phyloP scores from a whole-genome alignment of 2,329 filamentous ascomycete species.

The Ambrosiella cleistominuta region DNA sequence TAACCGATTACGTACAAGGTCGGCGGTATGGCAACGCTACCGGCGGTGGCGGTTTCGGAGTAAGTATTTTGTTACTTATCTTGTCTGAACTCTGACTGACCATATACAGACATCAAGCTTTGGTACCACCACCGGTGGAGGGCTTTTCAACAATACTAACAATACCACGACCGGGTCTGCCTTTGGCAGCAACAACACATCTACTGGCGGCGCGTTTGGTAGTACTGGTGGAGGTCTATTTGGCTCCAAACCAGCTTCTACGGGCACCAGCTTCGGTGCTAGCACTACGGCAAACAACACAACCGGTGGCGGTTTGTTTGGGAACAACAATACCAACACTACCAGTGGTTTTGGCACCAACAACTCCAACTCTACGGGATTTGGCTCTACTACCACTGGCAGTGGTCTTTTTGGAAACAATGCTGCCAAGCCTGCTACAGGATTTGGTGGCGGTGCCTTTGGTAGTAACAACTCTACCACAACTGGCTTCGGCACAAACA shows the following conservation, averaged over 20 bases:
- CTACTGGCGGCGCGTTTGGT: conserved; percentile 14
- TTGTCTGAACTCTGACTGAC: conserved; percentile 18
- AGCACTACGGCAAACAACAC: conserved; percentile 14
- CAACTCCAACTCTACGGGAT: not conserved
- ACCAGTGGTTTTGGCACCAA: conserved; percentile 23
- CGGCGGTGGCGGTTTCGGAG: conserved; percentile 72
- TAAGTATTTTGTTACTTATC: conserved; percentile 30
- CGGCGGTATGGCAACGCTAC: conserved; percentile 68
- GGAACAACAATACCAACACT: conserved; percentile 17
- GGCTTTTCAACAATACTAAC: conserved; percentile 24
- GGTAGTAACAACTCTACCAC: conserved; percentile 2
- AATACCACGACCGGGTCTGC: conserved; percentile 15
- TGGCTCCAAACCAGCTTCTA: conserved; percentile 18
- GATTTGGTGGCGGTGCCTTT: conserved; percentile 26
- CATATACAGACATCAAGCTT: conserved; percentile 20
- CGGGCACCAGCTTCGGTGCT: conserved; percentile 24
- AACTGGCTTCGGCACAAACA: conserved; percentile 17
- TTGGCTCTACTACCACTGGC: conserved; percentile 13
- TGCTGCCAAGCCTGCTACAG: conserved; percentile 22
- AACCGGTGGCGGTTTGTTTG: conserved; percentile 18
- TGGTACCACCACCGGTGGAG: conserved; percentile 19
- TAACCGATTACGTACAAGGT: conserved; percentile 79
- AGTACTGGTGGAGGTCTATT: conserved; percentile 22
- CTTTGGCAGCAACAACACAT: conserved; percentile 17
- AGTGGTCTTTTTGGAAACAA: conserved; percentile 15